Base-by-base conservation (phyloP, 1,284 basidiomycete genomes). In the Pascua guehoae region DNA sequence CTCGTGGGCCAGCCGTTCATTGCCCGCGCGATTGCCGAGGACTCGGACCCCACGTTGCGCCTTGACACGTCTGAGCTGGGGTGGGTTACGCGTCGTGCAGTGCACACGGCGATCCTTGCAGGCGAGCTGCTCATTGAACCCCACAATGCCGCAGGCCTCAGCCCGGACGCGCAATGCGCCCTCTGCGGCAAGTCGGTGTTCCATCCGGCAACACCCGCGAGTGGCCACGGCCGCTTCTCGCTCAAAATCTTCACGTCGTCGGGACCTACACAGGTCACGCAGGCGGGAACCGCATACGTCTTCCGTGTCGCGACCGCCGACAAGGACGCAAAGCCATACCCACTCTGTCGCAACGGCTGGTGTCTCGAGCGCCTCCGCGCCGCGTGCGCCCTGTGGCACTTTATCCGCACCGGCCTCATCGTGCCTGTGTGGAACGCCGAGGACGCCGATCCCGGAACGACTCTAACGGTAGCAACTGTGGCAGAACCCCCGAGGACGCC, bases 1-100 rank as follows among this genome's bases (percentile, higher is more conserved):
- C 82, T 91, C 36, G 79, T 89, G 1, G 83, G 85, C 0, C 82
- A 93, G 48, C 88, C 94, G 0, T 97, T 97, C 78, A 76, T 98
- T 32, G 84, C 89, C 15, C 83, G 95, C 39, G 78, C 93, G 17
- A 77, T 88, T 32, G 81, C 82, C 4, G 96, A 98, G 77, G 95
- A 98, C 76, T 89, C 94, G 16, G 96, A 98, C 64, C 91, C 95
- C 0, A 91, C 92, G 0, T 80, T 98, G 41, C 86, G 96, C 3
- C 83, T 98, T 24, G 93, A 98, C 71, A 79, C 91, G n/a, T 91
- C 94, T 0, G 91, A 92, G 12, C 81, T 98, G 36, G 94, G 91
- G 67, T 98, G 91, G 89, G 81, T 98, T 12, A 88, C 89, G 10
- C 84, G 95, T 17, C 85, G 93, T 37, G 86, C 86, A n/a, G 88